Evolutionary conservation across 495 filamentous ascomycete genomes (phyloP).

Genomic region (Penicillium antarcticum): DNA sequence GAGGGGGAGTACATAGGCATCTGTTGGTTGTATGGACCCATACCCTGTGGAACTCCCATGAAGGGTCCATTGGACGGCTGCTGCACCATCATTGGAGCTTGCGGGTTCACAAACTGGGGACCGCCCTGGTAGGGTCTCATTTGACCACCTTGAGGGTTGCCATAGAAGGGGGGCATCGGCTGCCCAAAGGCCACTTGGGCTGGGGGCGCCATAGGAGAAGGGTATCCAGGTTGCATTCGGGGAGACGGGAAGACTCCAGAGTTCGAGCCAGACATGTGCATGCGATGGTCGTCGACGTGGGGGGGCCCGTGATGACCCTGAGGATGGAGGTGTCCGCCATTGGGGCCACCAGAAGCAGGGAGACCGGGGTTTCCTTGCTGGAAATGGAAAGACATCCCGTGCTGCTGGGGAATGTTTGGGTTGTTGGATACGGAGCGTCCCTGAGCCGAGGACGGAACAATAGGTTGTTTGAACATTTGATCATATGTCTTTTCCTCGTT

Average conservation of each 20-base stretch:
- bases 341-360: conserved; percentile 52
- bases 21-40: conserved; percentile 60
- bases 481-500: conserved; percentile 68
- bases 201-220: conserved; percentile 63
- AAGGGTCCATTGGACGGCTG: conserved; percentile 60
- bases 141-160: conserved; percentile 36
- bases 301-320: conserved; percentile 62
- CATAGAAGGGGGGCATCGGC: conserved; percentile 66
- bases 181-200: conserved; percentile 70
- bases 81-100: conserved; percentile 80
- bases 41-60: conserved; percentile 50
- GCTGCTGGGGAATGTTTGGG: conserved; percentile 67
- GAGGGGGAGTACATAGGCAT: conserved; percentile 74
- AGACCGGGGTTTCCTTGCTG: conserved; percentile 43
- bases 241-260: conserved; percentile 78
- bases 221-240: conserved; percentile 68
- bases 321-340: conserved; percentile 61
- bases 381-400: conserved; percentile 70
- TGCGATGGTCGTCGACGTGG: conserved; percentile 74
- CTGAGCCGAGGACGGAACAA: conserved; percentile 61
- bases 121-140: conserved; percentile 50
- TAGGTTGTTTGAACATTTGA: conserved; percentile 69
- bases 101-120: conserved; percentile 62
- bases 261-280: conserved; percentile 77
- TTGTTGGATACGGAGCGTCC: conserved; percentile 55